Conservation (phyloP, 176 grass and related monocot species). For the Ananas comosus region DNA sequence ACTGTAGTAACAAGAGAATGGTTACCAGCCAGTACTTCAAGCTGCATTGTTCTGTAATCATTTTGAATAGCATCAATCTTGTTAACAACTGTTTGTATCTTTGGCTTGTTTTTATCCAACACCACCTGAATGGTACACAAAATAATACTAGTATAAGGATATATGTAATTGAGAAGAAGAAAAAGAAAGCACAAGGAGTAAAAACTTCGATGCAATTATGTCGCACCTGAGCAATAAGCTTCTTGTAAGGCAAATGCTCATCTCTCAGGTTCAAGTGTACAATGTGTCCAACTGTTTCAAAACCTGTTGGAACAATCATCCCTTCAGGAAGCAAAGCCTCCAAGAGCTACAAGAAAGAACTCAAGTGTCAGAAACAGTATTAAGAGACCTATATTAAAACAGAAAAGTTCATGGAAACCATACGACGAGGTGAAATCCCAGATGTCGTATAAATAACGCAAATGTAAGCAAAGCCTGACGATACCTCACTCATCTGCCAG, state of each 20-base stretch:
- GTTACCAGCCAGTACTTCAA: constrained; percentile 83
- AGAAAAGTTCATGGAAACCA: neutral
- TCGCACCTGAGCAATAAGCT: constrained; percentile 70
- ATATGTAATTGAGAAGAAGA: constrained; percentile 2
- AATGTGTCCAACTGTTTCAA: constrained; percentile 86
- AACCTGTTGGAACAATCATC: constrained; percentile 66
- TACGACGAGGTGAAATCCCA: neutral
- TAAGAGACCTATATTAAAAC: neutral
- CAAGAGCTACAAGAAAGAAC: constrained; percentile 52
- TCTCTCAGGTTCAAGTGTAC: constrained; percentile 81
- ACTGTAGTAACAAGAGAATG: constrained; percentile 67
- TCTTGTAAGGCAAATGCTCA: constrained; percentile 73
- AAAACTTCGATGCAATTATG: constrained; percentile 3
- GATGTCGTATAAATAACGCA: neutral
- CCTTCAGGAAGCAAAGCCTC: constrained; percentile 71
- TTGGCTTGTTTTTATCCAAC: constrained; percentile 89
- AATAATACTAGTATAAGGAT: constrained; percentile 1
- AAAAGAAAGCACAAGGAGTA: constrained; percentile 11
- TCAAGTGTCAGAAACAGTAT: constrained; percentile 3
- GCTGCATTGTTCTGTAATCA: constrained; percentile 82
- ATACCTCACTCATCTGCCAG: constrained; percentile 90
- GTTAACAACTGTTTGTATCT: constrained; percentile 82
- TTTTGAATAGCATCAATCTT: constrained; percentile 86
- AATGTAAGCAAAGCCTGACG: neutral
- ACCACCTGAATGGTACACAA: constrained; percentile 38